Evolutionary conservation across 257 asterid species (phyloP).

Genomic region (Capsicum baccatum): DNA sequence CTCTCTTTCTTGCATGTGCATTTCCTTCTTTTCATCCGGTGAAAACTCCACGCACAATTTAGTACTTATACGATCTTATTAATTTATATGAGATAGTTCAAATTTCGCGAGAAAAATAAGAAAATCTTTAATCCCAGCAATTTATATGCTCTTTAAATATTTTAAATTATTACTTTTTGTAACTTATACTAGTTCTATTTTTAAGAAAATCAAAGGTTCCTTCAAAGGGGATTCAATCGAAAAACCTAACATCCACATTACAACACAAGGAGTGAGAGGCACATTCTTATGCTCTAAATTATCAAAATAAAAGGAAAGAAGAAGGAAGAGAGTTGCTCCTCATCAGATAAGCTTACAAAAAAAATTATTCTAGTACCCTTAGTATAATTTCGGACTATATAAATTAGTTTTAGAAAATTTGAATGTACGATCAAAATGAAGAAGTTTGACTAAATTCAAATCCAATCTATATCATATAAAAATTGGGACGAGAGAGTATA

Average conservation of each 20-base stretch:
- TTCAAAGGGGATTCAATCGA: too few relatives aligned
- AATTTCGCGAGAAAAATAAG: too few relatives aligned
- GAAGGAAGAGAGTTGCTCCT: too few relatives aligned
- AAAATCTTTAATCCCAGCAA: not conserved
- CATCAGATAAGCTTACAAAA: too few relatives aligned
- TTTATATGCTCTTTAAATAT: not conserved
- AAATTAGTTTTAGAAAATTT: not conserved
- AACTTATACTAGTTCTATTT: too few relatives aligned
- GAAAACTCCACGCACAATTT: not conserved
- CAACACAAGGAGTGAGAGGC: too few relatives aligned
- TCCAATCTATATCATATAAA: not conserved
- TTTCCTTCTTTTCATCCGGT: not conserved
- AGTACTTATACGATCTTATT: not conserved
- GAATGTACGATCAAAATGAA: not conserved
- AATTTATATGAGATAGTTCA: not conserved
- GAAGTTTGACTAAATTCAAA: not conserved
- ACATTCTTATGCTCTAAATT: too few relatives aligned
- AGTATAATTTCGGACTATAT: not conserved
- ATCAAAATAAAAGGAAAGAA: too few relatives aligned
- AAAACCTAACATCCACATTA: too few relatives aligned
- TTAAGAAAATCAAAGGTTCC: too few relatives aligned
- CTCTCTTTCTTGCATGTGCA: constrained; percentile 15
- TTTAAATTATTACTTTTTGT: too few relatives aligned
- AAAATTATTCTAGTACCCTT: not conserved
- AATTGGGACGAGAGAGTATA: too few relatives aligned